phyloP scores from a whole-genome alignment of 805 yeast genomes.

The Teunomyces cretensis region DNA sequence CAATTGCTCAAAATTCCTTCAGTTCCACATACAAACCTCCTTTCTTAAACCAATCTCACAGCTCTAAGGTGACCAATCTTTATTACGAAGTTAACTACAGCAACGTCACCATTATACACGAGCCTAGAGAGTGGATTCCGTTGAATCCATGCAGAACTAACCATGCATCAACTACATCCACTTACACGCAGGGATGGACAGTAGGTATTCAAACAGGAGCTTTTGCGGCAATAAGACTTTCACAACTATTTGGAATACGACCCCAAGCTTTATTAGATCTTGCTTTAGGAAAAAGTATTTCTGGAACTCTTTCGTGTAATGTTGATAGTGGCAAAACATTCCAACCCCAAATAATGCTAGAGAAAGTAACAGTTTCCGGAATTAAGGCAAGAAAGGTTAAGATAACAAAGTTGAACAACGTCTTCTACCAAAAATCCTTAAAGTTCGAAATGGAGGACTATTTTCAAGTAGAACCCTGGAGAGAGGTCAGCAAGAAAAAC shows the following conservation, averaged over 20 bases:
- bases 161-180: background rate
- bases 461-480: background rate
- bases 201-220: background rate
- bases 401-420: background rate
- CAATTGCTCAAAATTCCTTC: background rate
- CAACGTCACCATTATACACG: background rate
- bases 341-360: constrained; percentile 1
- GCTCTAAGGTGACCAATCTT: background rate
- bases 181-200: constrained; percentile 2
- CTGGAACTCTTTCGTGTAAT: background rate
- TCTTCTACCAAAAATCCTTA: background rate
- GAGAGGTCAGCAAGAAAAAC: background rate
- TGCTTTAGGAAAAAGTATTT: background rate
- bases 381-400: background rate
- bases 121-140: background rate
- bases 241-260: background rate
- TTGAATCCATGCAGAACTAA: background rate
- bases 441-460: background rate
- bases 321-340: constrained; percentile 1
- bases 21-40: background rate
- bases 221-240: background rate
- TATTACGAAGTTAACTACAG: background rate
- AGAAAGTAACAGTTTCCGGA: background rate
- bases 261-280: background rate
- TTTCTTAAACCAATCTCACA: background rate